Evolutionary conservation across 495 filamentous ascomycete genomes (phyloP), one percentile per base, ranked within the genome.

Genomic region (Tuber calosporum): DNA sequence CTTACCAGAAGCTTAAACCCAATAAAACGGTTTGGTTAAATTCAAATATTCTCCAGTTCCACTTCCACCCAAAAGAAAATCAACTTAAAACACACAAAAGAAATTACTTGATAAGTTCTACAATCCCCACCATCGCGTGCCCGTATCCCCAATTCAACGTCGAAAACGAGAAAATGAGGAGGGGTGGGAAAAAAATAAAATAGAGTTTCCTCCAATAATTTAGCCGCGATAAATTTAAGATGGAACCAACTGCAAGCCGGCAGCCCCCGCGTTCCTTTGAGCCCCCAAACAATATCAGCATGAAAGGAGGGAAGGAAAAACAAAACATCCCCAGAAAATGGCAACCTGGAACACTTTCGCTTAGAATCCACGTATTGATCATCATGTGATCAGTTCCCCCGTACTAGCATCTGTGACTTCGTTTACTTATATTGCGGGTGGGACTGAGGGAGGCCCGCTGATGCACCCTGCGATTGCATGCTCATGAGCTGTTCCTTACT

Each of bases 401-500:
- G 42, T 30, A 19, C 5, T 53, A 38, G 41, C 34, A 15, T 6
- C 37, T 58, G 37, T 58, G 48, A n/a, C 34, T 30, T 42, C 30
- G 9, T 41, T 36, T 75, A 75, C 48, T 75, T 75, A 67, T 62
- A 69, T 37, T 75, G 74, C 39, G 37, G 70, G 39, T 53, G 62
- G 11, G 66, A 42, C 43, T 74, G 72, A 11, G 53, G n/a, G 11
- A 9, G 36, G 19, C 4, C 38, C 71, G 15, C 30, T 38, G 41
- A 45, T 13, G 68, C 45, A 17, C 58, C 45, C 58, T 77, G 73
- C 43, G 76, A 68, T 43, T 69, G 53, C 74, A 79, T 79, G 30
- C 58, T 38, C 30, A 69, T 39, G 30, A 79, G 74, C 43, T 79
- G 74, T n/a, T 77, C 72, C 39, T 71, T 70, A 42, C 38, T 77